Base-by-base conservation (phyloP, 192 early-diverging fungal genomes). In the Backusella parvicylindrica region DNA sequence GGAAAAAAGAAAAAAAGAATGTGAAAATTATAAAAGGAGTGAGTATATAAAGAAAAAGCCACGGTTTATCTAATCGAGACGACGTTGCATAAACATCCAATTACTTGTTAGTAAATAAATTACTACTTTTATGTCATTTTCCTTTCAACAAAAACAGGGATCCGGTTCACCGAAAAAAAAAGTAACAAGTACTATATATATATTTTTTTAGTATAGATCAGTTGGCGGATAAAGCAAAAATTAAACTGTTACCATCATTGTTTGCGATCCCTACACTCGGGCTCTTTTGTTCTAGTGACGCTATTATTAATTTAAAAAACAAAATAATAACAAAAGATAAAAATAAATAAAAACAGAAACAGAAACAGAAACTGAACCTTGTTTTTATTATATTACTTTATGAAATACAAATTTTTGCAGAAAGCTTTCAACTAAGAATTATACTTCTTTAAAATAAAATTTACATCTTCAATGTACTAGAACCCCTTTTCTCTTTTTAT, bases 291-390 rank as follows among this genome's bases (percentile, higher is more conserved):
- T 60, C 18, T 28, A 60, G 23, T 56, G 23, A 56, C 50, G 50
- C 50, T 56, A 56, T 56, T 56, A 56, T 56, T 56, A 56, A 56
- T 56, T 60, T 60, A 28, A 60, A 60, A 60, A 60, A 12, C n/a
- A 56, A 11, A 56, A 56, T 56, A 56, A 56, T 11, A 21, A 28
- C 11, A 26, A 56, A 26, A 23, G 53, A 28, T 60, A 60, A 60
- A 60, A 60, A 60, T 60, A 60, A 60, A 60, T 28, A 60, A 60
- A 56, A 60, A 26, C 53, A 60, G 53, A 60, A 60, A 60, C 28
- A 60, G 28, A 56, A 60, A 26, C 53, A 60, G 53, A 60, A 60
- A 60, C 28, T 60, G 21, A 60, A 60, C 53, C 53, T 60, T 53
- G 50, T 23, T 53, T 53, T 21, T 21, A 21, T 21, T 26, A 21